These are phyloP conservation scores for Cantharellus cinnabarinus DNA, from an alignment of 768 basidiomycete species.

Conservation along the genomic window DNA sequence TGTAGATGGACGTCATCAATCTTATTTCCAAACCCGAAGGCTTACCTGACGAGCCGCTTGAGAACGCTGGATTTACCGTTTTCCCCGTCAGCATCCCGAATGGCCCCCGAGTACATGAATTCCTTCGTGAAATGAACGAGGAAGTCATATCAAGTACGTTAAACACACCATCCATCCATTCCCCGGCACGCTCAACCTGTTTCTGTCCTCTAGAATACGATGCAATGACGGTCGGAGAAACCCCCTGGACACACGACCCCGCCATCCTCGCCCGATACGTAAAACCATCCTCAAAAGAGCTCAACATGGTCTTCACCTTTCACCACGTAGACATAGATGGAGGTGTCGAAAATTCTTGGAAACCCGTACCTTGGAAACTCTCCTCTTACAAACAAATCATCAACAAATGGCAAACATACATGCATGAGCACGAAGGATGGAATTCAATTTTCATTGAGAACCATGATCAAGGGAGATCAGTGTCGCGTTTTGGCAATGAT, in stretches of 20 bases:
- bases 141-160: background rate
- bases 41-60: background rate
- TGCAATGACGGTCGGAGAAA: background rate
- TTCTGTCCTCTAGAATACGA: background rate
- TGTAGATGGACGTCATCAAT: slow-evolving; percentile 11
- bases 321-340: too few species aligned
- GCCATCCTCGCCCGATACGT: background rate
- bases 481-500: too few species aligned
- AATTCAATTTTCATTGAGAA: too few species aligned
- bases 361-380: too few species aligned
- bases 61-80: background rate
- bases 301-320: slow-evolving; percentile 46
- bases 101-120: background rate
- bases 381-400: too few species aligned
- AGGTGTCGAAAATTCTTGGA: too few species aligned
- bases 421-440: too few species aligned
- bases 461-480: too few species aligned
- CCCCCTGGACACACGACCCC: background rate
- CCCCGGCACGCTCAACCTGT: background rate
- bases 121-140: background rate
- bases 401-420: too few species aligned
- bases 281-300: slow-evolving; percentile 13
- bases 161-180: background rate
- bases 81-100: background rate
- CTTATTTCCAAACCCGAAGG: background rate